A percentile compares a stretch with the other conserved stretches of the same genome.
Conservation (phyloP, 371 early-diverging fungal species). For the Dichotomocladium elegans region DNA sequence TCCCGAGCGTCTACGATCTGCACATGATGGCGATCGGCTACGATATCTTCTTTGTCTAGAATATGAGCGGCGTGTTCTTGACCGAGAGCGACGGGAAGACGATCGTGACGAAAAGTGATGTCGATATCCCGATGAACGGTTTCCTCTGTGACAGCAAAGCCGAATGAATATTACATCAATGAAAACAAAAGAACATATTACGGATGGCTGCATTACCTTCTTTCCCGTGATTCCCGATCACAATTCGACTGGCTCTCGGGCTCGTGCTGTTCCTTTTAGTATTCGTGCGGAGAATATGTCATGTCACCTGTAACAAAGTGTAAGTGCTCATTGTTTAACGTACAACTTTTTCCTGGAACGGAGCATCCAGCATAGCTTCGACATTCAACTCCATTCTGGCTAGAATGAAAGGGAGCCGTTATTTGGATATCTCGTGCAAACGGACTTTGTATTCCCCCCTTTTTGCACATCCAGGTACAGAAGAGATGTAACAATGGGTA, state of each 20-base stretch:
- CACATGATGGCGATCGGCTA: constrained; percentile 23
- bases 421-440: no score
- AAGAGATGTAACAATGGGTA: no score
- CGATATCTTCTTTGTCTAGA: constrained; percentile 43
- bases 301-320: no score
- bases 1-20: constrained; percentile 25
- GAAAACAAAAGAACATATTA: neutral
- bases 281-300: no score
- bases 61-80: constrained; percentile 45
- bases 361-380: constrained; percentile 86
- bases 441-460: no score
- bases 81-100: constrained; percentile 37
- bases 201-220: neutral
- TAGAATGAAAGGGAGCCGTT: no score
- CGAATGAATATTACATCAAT: neutral
- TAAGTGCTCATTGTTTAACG: constrained; percentile 1
- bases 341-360: constrained; percentile 66
- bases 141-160: no score
- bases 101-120: constrained; percentile 36
- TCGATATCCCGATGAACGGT: constrained; percentile 19
- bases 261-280: neutral
- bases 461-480: no score
- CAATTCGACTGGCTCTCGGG: neutral
- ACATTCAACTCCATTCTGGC: constrained; percentile 55
- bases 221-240: constrained; percentile 1